A percentile compares a stretch with the other conserved stretches of the same genome.
phyloP scores from a whole-genome alignment of 2,329 filamentous ascomycete species.

The Laburnicola sp. region DNA sequence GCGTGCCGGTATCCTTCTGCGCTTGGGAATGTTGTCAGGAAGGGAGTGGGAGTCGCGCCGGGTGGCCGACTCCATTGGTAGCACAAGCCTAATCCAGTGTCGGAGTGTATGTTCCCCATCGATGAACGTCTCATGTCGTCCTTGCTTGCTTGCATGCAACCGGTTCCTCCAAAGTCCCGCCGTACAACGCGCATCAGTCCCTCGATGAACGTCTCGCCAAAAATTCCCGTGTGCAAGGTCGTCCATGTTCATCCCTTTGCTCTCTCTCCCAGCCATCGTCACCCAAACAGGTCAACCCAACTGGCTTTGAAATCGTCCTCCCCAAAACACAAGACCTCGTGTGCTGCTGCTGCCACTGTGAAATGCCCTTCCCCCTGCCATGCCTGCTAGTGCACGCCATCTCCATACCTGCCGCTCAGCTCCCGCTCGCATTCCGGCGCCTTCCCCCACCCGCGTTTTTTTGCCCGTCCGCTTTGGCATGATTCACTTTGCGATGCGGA shows the following conservation, averaged over 20 bases:
- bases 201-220: not conserved
- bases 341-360: not conserved
- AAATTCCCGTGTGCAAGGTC: not conserved
- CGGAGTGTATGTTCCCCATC: not conserved
- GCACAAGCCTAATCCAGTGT: not conserved
- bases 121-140: not conserved
- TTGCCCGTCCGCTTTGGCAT: slow-evolving; percentile 7
- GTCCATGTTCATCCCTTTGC: not conserved
- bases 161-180: not conserved
- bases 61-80: too few relatives aligned
- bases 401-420: slow-evolving; percentile 5
- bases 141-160: not conserved
- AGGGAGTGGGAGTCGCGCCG: too few relatives aligned
- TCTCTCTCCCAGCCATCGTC: not conserved
- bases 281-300: slow-evolving; percentile 3
- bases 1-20: not conserved
- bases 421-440: slow-evolving; percentile 6
- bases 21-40: too few relatives aligned
- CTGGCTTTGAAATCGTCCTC: not conserved
- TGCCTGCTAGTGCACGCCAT: slow-evolving; percentile 8
- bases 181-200: not conserved
- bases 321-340: not conserved
- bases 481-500: slow-evolving; percentile 26
- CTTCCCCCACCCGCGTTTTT: not conserved
- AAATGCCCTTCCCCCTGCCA: slow-evolving; percentile 6